Evolutionary conservation across 1,139 yeast species (phyloP), one percentile per base, ranked within the genome.

Genomic region (Debaryomyces subglobosus): DNA sequence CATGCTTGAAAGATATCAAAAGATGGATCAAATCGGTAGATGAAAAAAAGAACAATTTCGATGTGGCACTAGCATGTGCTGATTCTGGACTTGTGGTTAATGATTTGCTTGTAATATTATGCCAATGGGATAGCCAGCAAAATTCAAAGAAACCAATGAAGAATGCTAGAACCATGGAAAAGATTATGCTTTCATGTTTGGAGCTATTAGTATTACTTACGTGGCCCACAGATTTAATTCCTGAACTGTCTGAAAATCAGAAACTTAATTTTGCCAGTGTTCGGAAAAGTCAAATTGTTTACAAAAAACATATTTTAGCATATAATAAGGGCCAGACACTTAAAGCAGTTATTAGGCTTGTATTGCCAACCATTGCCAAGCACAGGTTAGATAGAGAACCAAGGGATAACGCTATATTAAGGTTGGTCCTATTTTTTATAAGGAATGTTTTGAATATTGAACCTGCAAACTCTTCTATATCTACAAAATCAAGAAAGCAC

Each of bases 21-120:
- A 77, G 88, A 56, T 92, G 98, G 97, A 79, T 94, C 48, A 82
- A 82, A 55, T 77, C 87, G 0, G 94, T 89, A 44, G 99, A 94
- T 63, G 96, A 89, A 51, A 74, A 77, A 38, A 78, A 81, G 51
- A 76, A 79, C 45, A 75, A 84, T 24, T 86, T 82, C 74, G 91
- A 86, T 55, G 97, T 92, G 15, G 96, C 97, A 0, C 74, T 89
- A 43, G 96, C 97, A 0, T 87, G 96, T 56, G 89, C 92, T 4
- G 95, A 89, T 46, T 82, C 88, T 8, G 88, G 88, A 1, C 72
- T 94, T 25, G 85, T 92, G 3, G 65, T 75, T 2, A 84, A 82
- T 58, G 99, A 94, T 65, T 65, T 94, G 50, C 65, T 86, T 10
- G 87, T 86, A 6, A 90, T 95, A 32, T 65, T 94, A 43, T 78